A percentile compares a stretch with the other conserved stretches of the same genome.
These are phyloP conservation scores for Solanum neorickii DNA, from an alignment of 257 asterid genomes.

Conservation along the genomic window DNA sequence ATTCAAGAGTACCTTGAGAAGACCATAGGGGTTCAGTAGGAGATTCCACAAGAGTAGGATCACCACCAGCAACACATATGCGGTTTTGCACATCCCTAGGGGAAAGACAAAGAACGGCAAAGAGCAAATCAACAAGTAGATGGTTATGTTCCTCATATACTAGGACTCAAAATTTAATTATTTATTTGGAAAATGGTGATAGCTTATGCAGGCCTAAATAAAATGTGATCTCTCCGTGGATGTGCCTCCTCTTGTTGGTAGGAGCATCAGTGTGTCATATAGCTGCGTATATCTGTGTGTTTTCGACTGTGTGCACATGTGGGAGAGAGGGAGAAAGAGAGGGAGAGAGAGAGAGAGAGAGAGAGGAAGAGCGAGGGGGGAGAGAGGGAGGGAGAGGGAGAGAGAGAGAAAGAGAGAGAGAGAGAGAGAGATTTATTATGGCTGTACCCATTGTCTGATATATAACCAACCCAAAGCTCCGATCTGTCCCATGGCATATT, in stretches of 20 bases:
- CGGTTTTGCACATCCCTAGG: constrained; percentile 48
- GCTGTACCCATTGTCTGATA: constrained; percentile 72
- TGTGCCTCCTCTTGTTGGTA: neutral
- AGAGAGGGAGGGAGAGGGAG: too few species aligned
- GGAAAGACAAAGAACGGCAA: neutral
- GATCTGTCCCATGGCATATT: constrained; percentile 99
- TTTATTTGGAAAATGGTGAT: neutral
- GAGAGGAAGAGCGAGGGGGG: neutral
- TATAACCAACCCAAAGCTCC: constrained; percentile 93
- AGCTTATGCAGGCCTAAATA: neutral
- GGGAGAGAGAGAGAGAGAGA: neutral
- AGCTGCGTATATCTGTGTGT: neutral
- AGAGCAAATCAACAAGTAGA: neutral
- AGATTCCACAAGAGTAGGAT: constrained; percentile 64
- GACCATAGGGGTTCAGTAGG: constrained; percentile 99
- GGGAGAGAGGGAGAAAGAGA: neutral
- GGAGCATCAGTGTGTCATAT: neutral
- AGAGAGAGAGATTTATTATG: neutral
- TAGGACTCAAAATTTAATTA: neutral
- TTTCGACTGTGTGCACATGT: neutral
- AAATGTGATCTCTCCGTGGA: neutral
- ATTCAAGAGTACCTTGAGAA: constrained; percentile 53
- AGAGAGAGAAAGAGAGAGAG: accelerated
- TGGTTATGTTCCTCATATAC: neutral
- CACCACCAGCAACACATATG: constrained; percentile 90